phyloP scores from a whole-genome alignment of 1,284 basidiomycete species.

The Irpex lacteus region DNA sequence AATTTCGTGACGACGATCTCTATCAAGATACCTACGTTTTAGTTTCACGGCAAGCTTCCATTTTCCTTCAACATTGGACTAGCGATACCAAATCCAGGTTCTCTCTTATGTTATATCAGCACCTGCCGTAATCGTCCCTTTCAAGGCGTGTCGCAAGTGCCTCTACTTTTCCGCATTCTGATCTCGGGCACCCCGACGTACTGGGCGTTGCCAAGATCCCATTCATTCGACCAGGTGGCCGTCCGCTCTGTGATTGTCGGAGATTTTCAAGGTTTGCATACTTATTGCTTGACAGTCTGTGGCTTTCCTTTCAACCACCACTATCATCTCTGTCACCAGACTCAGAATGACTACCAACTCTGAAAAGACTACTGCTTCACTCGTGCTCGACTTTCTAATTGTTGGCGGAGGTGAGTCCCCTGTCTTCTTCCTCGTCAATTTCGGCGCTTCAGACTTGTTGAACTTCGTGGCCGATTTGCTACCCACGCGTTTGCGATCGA shows the following conservation, averaged over 20 bases:
- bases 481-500: background rate
- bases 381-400: background rate
- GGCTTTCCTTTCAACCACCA: background rate
- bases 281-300: background rate
- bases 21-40: background rate
- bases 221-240: background rate
- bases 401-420: background rate
- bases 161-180: background rate
- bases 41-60: background rate
- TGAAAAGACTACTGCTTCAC: background rate
- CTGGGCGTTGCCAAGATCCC: background rate
- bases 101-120: background rate
- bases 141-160: background rate
- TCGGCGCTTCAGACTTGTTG: background rate
- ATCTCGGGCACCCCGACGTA: background rate
- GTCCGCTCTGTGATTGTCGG: background rate
- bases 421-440: background rate
- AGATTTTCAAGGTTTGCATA: background rate
- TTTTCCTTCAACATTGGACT: background rate
- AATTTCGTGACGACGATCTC: too few relatives aligned
- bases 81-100: background rate
- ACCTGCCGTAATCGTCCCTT: background rate
- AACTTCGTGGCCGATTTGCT: background rate
- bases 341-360: background rate
- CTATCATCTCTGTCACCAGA: background rate